Conservation (phyloP, 768 basidiomycete species). For the Saitozyma podzolica region DNA sequence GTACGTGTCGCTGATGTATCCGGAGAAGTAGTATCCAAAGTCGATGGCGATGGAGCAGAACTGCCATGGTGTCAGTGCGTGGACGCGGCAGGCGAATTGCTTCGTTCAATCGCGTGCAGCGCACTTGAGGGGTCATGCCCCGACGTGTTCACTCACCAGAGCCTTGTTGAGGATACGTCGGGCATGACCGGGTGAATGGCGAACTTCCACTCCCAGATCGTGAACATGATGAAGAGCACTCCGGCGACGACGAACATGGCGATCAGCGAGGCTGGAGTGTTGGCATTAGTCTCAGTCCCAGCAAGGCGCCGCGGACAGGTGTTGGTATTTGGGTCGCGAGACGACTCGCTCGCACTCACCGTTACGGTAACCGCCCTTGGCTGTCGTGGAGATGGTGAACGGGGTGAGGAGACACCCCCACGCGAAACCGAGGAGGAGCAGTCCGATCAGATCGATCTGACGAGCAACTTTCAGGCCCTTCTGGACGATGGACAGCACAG, state of each 20-base stretch:
- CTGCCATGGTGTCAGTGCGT: too few species aligned
- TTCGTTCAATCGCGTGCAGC: too few species aligned
- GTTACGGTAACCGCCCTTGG: conserved; percentile 37
- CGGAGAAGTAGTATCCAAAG: conserved; percentile 32
- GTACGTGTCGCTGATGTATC: conserved; percentile 28
- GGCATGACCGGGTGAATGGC: conserved; percentile 54
- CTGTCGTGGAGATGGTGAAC: conserved; percentile 40
- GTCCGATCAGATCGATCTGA: conserved; percentile 40
- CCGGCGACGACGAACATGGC: conserved; percentile 58
- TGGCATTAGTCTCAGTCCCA: background rate
- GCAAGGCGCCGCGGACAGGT: background rate
- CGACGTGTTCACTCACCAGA: too few species aligned
- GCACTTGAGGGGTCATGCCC: too few species aligned
- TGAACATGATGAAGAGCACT: conserved; percentile 53
- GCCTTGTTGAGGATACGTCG: conserved; percentile 53
- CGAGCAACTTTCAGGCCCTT: conserved; percentile 20
- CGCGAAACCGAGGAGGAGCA: conserved; percentile 43
- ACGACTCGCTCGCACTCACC: background rate
- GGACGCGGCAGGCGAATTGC: too few species aligned
- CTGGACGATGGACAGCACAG: conserved; percentile 12
- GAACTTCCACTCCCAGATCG: conserved; percentile 50
- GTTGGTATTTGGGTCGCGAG: too few species aligned
- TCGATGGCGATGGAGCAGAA: too few species aligned
- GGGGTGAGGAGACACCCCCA: conserved; percentile 41
- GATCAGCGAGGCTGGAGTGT: conserved; percentile 52